Base-by-base conservation (phyloP, 495 filamentous ascomycete genomes). In the Tuber melanosporum region DNA sequence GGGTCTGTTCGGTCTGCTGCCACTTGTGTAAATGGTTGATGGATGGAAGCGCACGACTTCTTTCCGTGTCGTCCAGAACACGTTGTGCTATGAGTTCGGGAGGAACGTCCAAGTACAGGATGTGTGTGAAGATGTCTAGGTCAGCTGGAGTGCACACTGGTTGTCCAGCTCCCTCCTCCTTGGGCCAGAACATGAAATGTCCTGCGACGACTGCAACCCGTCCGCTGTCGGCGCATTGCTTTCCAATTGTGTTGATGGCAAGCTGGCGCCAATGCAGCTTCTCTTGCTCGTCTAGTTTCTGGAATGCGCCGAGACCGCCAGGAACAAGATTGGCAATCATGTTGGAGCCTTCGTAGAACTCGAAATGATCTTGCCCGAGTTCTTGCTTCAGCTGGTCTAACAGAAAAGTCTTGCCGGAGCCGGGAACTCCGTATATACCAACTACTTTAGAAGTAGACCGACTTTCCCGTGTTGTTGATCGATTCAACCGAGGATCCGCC, bases 371-470 rank as follows among this genome's bases (percentile, higher is more conserved):
- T 70, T 83, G 39, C 41, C 78, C 82, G 39, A 89, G 83, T 46
- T 83, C 62, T 22, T 83, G 1, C 79, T 85, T 83, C 20, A 92
- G 80, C 46, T 86, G 76, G 2, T 84, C 72, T 41, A 90, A 77
- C 17, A 91, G 75, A 76, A 78, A 86, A 8, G 88, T 85, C 82
- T 91, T 92, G 20, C 90, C 90, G 42, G 81, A 87, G n/a, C 90
- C 91, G 12, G 90, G 85, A 74, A 92, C 19, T 41, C 89, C 91
- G 79, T 91, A 91, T 15, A 92, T 70, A 32, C 90, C 90, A 41
- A 91, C 82, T 41, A 83, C 80, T 22, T 80, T 75, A 43, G 79
- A 71, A 79, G 72, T 46, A 79, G 80, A 77, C 71, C 70, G 71
- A 82, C 52, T 73, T 71, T 77, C 73, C 76, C 77, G 73, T 69